These are phyloP conservation scores for Fusarium tjaetaba DNA, from an alignment of 2,329 filamentous ascomycete genomes.

Conservation along the genomic window DNA sequence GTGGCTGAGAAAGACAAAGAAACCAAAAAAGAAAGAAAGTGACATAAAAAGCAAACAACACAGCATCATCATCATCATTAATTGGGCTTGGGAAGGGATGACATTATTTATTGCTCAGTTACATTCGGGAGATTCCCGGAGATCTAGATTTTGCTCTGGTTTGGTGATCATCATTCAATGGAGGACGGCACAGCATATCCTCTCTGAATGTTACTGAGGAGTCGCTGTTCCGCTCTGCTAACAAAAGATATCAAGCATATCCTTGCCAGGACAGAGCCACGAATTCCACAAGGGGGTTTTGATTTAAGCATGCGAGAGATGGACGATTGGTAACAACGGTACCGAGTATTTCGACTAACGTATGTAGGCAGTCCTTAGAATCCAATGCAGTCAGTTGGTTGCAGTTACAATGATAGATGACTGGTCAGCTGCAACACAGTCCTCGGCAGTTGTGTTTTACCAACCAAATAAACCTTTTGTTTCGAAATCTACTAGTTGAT, in stretches of 20 bases:
- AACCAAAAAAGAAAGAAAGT: not conserved
- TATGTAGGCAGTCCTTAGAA: not conserved
- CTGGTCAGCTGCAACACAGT: not conserved
- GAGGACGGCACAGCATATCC: not conserved
- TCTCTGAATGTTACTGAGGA: not conserved
- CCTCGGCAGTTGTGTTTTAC: constrained; percentile 10
- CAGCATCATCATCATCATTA: not conserved
- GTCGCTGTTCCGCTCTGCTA: not conserved
- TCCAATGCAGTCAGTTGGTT: not conserved
- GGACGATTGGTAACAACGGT: constrained; percentile 3
- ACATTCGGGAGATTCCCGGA: constrained; percentile 14
- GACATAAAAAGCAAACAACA: constrained; percentile 1
- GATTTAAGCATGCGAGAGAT: not conserved
- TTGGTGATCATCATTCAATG: not conserved
- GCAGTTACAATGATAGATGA: not conserved
- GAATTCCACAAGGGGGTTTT: not conserved
- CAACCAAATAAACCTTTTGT: not conserved
- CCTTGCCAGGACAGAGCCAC: constrained; percentile 1
- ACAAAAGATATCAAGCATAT: constrained; percentile 14
- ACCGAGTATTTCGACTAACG: not conserved
- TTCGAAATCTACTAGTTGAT: not conserved
- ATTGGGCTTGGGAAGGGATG: not conserved
- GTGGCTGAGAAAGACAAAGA: not conserved
- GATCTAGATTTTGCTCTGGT: not conserved
- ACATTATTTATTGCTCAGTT: constrained; percentile 17